Base-by-base conservation (phyloP, 768 basidiomycete species). In the Tulasnella calospora region DNA sequence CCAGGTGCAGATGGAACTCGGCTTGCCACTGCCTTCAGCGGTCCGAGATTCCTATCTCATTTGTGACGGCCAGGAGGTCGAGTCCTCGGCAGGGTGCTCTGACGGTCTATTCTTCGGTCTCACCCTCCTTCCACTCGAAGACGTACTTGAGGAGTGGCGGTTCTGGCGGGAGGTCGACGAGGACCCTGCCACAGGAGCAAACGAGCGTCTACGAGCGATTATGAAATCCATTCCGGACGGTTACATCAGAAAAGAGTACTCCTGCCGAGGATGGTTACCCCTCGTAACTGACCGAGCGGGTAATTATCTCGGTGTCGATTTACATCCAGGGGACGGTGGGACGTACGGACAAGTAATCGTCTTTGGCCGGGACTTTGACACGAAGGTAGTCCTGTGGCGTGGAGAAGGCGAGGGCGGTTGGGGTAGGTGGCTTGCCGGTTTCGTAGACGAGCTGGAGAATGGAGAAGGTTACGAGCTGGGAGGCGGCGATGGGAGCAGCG, bases 351-450 rank as follows among this genome's bases (percentile, higher is more conserved):
- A 99, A 83, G 97, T 98, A 71, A 98, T 99, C 78, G 92, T 98
- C 72, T 99, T 99, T 83, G 98, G 98, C n/a, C 90, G 98, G 73
- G 98, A 99, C 83, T 98, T 99, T 84, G 98, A 99, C 84, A 93
- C 95, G 15, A 99, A 99, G 83, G 94, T 98, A 47, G 96, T 99
- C 57, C 87, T 99, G 70, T 98, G 92, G 91, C 88, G 89, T 74
- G 98, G 98, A 10, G 95, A 98, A 78, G 95, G 96, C 10, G 88
- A 89, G 21, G 91, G 89, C 13, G 98, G 97, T 5, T 99, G 98
- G 97, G 98, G 94, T 46, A 90, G 91, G 82, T 99, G 96, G 95
- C 85, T 99, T 74, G 91, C 95, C 6, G 87, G 87, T 76, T 98
- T 99, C 82, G 95, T 90, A 0, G 97, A 99, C 38, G 96, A 98